Evolutionary conservation across 2,329 filamentous ascomycete species (phyloP), one percentile per base, ranked within the genome.

Genomic region (Macroventuria anomochaeta): DNA sequence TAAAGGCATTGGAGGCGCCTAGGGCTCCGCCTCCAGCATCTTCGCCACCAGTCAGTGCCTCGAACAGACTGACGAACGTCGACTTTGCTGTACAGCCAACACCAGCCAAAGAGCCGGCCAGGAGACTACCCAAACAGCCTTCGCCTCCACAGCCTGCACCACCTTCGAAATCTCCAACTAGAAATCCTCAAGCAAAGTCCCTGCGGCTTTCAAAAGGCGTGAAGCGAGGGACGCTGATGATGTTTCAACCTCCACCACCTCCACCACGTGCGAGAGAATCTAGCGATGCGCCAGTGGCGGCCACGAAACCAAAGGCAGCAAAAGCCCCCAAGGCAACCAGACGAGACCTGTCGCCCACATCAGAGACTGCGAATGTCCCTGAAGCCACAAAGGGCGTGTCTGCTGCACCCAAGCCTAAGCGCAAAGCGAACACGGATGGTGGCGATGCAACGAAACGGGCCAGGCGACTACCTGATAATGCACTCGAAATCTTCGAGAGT

Each of bases 231-330:
- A 78, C 71, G 51, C 62, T 81, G 11, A 57, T 80, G 2, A 57
- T 80, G 0, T 80, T 77, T 48, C 76, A 79, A 46, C 63, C 73
- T n/a, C 59, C 72, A 15, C 62, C 72, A 18, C 61, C 64, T n/a
- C 57, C 46, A 21, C 58, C 56, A 36, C 44, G 23, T 2, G 32
- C 48, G 13, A 56, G 36, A 21, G 44, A 38, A 33, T 39, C 46
- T 1, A 55, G 48, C 29, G 55, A 52, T 31, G 18, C 37, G 7
- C 59, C 23, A 40, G 13, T 41, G 20, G 23, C 28, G 18, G 33
- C 25, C 3, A 7, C 40, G 1, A 54, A 44, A 28, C 10, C 28
- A 8, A 34, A 21, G 8, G n/a, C 12, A 17, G 13, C 25, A 3
- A 33, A 3, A 18, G 8, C 5, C 0, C 12, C 15, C 12, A 29